Evolutionary conservation across 441 rosid species (phyloP), one percentile per base, ranked within the genome.

Genomic region (Raphanus hybrid): DNA sequence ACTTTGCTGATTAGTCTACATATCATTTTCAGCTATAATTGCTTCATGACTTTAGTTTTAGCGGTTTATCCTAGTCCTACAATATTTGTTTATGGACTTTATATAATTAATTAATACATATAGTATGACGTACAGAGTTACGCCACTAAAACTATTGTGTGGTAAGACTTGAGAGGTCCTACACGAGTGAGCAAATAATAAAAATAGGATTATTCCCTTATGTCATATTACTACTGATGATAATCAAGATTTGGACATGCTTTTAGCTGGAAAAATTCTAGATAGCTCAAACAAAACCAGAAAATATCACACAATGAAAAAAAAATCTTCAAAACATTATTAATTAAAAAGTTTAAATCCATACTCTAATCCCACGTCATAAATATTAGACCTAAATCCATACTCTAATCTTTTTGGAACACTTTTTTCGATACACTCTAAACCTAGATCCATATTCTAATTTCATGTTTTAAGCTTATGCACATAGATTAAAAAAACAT

Each of bases 21-120:
- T 57, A 35, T 78, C 73, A 78, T 67, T 58, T 66, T 71, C 76
- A 35, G 59, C 54, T 57, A 65, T 57, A 43, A 77, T 65, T 66
- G 64, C 14, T 60, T 71, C 14, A n/a, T 10, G 73, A 71, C 73
- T 77, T 77, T 72, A 20, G 2, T 5, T 57, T 29, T n/a, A 43
- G 76, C 66, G 20, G 60, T 70, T 76, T 63, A 76, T 54, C 75
- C 9, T 41, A 55, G 43, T 69, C 80, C 27, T 12, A 54, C 58
- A 54, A 4, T 50, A 55, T 16, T 55, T 55, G 27, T 55, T 16
- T 18, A 55, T 55, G 11, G 60, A 55, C 26, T 8, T 8, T 55
- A 55, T 55, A 50, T 48, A 48, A 48, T n/a, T 50, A 50, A n/a
- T 45, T 45, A 43, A 43, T 3, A 43, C 52, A 12, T 50, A 50